Percentiles rank a stretch among this genome's conserved stretches.
Conservation (phyloP, 75 land plant species). For the Pinus tabuliformis region DNA sequence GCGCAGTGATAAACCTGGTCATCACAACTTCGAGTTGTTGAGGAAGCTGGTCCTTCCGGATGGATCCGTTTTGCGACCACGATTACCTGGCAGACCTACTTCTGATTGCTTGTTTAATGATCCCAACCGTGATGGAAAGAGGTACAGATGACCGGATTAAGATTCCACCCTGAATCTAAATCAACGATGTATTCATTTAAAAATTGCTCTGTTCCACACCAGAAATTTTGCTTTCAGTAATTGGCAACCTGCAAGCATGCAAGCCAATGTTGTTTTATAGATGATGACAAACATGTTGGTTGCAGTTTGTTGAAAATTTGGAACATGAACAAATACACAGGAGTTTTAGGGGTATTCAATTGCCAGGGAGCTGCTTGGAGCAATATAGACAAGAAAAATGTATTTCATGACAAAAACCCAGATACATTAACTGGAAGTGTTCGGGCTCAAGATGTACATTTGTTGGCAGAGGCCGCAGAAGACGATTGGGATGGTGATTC, state of each 20-base stretch:
- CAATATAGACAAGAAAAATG: conserved; percentile 60
- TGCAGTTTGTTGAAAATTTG: conserved; percentile 81
- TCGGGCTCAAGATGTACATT: conserved; percentile 58
- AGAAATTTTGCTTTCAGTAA: too few species aligned
- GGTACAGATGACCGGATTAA: conserved; percentile 10
- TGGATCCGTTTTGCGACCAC: conserved; percentile 39
- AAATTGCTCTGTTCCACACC: too few species aligned
- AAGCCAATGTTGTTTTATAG: too few species aligned
- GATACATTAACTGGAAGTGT: conserved; percentile 52
- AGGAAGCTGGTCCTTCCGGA: conserved; percentile 53
- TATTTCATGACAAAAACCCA: conserved; percentile 51
- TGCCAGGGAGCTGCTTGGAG: conserved; percentile 96
- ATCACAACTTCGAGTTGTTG: conserved; percentile 40
- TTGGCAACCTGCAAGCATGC: too few species aligned
- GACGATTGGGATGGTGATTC: conserved; percentile 61
- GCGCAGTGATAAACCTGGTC: conserved; percentile 57
- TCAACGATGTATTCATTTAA: too few species aligned
- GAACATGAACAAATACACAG: conserved; percentile 86
- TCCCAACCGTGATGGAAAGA: conserved; percentile 47
- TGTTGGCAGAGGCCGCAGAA: conserved; percentile 46
- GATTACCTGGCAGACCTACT: conserved; percentile 54
- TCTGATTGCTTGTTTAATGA: conserved; percentile 48
- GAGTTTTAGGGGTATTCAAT: conserved; percentile 82
- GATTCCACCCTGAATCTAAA: too few species aligned
- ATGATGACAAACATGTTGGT: background rate